phyloP scores from a whole-genome alignment of 441 rosid genomes.

The Rhodomyrtus psidioides region DNA sequence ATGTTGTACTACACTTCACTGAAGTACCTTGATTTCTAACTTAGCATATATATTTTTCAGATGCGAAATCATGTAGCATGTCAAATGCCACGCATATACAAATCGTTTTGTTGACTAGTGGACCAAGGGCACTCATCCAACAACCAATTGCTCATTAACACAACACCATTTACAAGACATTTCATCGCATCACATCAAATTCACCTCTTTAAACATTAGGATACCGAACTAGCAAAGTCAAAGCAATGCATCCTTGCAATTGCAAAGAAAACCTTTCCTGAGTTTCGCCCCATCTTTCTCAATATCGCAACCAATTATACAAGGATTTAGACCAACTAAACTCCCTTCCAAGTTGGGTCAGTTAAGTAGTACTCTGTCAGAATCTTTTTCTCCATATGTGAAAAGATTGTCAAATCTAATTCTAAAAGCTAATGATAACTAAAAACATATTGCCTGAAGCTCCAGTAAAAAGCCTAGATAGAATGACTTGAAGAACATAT shows the following conservation, averaged over 20 bases:
- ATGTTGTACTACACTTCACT: background rate
- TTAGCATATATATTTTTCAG: background rate
- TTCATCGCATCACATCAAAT: background rate
- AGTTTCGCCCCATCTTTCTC: background rate
- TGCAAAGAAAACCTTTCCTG: background rate
- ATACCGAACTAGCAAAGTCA: background rate
- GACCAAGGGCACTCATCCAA: background rate
- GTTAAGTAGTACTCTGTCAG: background rate
- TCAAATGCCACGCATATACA: background rate
- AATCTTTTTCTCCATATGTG: background rate
- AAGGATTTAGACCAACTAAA: background rate
- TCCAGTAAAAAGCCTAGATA: background rate
- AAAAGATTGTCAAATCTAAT: background rate
- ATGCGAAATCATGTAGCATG: background rate
- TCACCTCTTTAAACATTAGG: background rate
- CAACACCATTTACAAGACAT: background rate
- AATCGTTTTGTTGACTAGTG: background rate
- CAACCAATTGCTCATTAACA: background rate
- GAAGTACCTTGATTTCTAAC: background rate
- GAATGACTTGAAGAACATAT: background rate
- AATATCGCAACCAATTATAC: background rate
- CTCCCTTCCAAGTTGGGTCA: background rate
- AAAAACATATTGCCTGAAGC: background rate
- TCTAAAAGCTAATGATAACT: background rate
- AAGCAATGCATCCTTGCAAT: background rate